Percentiles rank a stretch among this genome's conserved stretches.
phyloP scores from a whole-genome alignment of 768 basidiomycete genomes.

The Boletus speciosus region DNA sequence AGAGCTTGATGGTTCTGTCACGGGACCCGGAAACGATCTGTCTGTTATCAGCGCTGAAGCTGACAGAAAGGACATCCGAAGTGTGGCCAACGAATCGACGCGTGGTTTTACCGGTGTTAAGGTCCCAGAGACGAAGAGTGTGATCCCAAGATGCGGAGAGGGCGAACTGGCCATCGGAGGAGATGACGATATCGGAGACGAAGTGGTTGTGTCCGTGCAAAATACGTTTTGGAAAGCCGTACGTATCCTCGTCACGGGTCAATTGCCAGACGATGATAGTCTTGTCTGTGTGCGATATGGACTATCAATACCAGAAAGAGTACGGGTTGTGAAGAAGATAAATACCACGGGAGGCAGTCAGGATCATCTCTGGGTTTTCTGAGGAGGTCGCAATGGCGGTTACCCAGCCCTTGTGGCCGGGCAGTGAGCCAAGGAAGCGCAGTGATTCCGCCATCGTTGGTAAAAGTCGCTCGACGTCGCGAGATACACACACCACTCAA shows the following conservation, averaged over 20 bases:
- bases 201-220: conserved; percentile 99
- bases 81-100: conserved; percentile 98
- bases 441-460: conserved; percentile 75
- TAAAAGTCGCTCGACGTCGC: conserved; percentile 22
- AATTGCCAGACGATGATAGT: conserved; percentile 99
- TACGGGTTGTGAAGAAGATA: conserved; percentile 11
- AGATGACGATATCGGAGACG: conserved; percentile 97
- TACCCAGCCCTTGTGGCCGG: conserved; percentile 96
- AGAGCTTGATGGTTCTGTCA: conserved; percentile 97
- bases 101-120: conserved; percentile 95
- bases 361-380: conserved; percentile 98
- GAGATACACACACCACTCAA: conserved; percentile 30
- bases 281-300: conserved; percentile 85
- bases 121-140: conserved; percentile 98
- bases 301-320: conserved; percentile 19
- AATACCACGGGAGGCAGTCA: conserved; percentile 95
- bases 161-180: conserved; percentile 98
- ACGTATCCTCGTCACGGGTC: conserved; percentile 86
- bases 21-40: conserved; percentile 99
- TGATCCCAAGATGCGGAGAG: conserved; percentile 99
- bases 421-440: conserved; percentile 86
- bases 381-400: conserved; percentile 98
- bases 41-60: conserved; percentile 99
- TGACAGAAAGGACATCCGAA: conserved; percentile 96
- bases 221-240: conserved; percentile 96